Conservation (phyloP, 164 flowering plant genomes). For the Platanus orientalis region DNA sequence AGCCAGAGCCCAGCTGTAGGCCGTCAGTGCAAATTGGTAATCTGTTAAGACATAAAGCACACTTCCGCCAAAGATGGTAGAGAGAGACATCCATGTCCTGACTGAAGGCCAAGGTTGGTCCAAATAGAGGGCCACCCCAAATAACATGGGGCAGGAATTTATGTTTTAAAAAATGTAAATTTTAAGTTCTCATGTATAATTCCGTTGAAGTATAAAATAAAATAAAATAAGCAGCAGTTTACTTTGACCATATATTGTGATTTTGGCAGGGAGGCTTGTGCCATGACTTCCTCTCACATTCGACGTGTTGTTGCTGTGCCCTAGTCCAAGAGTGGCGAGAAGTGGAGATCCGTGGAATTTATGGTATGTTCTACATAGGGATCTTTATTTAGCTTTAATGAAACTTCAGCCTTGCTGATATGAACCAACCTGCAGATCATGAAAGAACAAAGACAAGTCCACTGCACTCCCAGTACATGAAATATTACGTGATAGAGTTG, state of each 20-base stretch:
- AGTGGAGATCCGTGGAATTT: constrained; percentile 78
- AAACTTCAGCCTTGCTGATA: neutral
- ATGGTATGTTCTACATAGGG: constrained; percentile 41
- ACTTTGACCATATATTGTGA: neutral
- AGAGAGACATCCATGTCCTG: too few species aligned
- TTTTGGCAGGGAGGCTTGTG: constrained; percentile 71
- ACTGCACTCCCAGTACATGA: constrained; percentile 79
- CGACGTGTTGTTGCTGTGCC: constrained; percentile 97
- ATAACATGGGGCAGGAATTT: too few species aligned
- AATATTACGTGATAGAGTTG: constrained; percentile 29
- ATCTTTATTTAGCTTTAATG: neutral
- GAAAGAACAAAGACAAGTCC: constrained; percentile 80
- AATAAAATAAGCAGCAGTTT: too few species aligned
- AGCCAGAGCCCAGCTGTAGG: too few species aligned
- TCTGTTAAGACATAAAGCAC: too few species aligned
- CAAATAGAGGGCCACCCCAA: too few species aligned
- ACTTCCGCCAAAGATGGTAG: too few species aligned
- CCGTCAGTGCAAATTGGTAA: too few species aligned
- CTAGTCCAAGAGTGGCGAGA: constrained; percentile 99
- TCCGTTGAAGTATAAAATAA: too few species aligned
- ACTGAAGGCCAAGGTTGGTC: too few species aligned
- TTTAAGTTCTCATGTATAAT: too few species aligned
- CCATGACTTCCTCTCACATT: constrained; percentile 93
- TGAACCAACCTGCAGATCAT: constrained; percentile 46
- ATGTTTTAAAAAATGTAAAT: too few species aligned